These are phyloP conservation scores for Talaromyces borbonicus DNA, from an alignment of 495 filamentous ascomycete genomes.

Conservation along the genomic window DNA sequence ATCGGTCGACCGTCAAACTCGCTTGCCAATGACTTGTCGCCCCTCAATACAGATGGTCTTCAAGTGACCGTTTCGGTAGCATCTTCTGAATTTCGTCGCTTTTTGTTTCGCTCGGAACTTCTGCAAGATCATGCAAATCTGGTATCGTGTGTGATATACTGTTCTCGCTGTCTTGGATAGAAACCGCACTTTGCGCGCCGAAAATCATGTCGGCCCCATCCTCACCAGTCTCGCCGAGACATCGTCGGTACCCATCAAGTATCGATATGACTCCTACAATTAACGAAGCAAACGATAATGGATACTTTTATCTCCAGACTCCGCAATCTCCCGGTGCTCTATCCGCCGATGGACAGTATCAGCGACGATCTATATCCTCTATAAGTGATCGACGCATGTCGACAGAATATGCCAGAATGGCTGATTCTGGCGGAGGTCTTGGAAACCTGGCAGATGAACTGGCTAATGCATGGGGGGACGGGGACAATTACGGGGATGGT, in stretches of 20 bases:
- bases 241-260: constrained; percentile 53
- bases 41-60: no score
- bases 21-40: no score
- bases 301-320: constrained; percentile 28
- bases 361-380: constrained; percentile 41
- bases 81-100: no score
- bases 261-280: constrained; percentile 43
- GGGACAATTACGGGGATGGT: constrained; percentile 40
- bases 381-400: constrained; percentile 39
- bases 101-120: constrained; percentile 2
- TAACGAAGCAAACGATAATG: constrained; percentile 1
- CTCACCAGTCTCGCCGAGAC: constrained; percentile 54
- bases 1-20: no score
- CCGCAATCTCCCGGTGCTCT: constrained; percentile 10
- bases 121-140: neutral
- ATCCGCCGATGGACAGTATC: constrained; percentile 35
- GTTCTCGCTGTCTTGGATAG: neutral
- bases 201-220: constrained; percentile 33
- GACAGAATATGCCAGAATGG: constrained; percentile 29
- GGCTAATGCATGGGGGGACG: constrained; percentile 50
- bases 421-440: constrained; percentile 46
- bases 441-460: constrained; percentile 77
- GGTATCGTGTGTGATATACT: neutral
- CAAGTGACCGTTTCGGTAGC: no score
- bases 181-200: neutral